Evolutionary conservation across 768 basidiomycete genomes (phyloP), one percentile per base, ranked within the genome.

Genomic region (Rhodocollybia butyracea): DNA sequence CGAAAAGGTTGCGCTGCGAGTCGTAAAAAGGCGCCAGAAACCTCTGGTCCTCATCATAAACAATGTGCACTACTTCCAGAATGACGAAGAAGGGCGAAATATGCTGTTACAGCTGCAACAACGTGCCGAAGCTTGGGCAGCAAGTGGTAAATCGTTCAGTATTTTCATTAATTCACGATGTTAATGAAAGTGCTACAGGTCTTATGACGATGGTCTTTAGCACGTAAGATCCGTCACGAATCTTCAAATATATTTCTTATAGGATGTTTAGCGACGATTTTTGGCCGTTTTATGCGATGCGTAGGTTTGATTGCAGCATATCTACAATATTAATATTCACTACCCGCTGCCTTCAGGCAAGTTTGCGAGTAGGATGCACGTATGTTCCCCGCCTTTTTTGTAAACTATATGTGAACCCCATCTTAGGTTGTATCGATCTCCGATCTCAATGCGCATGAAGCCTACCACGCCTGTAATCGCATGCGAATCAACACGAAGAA

Each of bases 81-180:
- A 92, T 60, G 83, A 91, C 59, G 88, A 88, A 10, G 84, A 83
- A 26, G 91, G 92, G 0, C 76, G 79, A 59, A 82, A 87, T 39
- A 81, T 94, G 73, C 73, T 97, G n/a, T 71, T 94, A 54, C 91
- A 92, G 62, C 77, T 94, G 17, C 94, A 94, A 65, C 90, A 91
- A 64, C 80, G 85, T 54, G 93, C 90, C 5, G 93, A 94, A 66
- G 71, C 85, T 5, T 95, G 94, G 91, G 85, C 88, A 5, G 86
- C 88, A 11, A 84, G 86, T 67, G 83, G 89, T 87, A 59, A 60
- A 79, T 39, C 29, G 34, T 32, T 29, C 50, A 57, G n/a, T 57
- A 38, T 43, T 34, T 54, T 47, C 54, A 61, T 21, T 59, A 30
- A 36, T 38, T 5, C 42, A 50, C 30, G 31, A 42, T 22, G 42